Evolutionary conservation across 768 basidiomycete species (phyloP).

Genomic region (Pleurotus citrinopileatus): DNA sequence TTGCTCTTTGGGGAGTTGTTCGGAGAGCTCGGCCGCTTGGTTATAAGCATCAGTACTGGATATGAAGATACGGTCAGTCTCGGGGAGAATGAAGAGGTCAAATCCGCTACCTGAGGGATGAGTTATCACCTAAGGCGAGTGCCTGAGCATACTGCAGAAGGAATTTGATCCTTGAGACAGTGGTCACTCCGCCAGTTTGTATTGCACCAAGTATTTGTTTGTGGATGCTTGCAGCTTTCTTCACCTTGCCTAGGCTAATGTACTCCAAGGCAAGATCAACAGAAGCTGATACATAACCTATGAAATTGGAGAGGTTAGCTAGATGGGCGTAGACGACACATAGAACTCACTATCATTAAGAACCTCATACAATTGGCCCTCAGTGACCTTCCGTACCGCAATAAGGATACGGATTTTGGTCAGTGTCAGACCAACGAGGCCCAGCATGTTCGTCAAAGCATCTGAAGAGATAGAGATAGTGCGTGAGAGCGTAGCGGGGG

Average conservation of each 20-base stretch:
- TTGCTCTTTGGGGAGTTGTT: conserved; percentile 37
- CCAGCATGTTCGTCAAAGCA: conserved; percentile 58
- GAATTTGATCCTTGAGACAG: conserved; percentile 51
- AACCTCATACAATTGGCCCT: conserved; percentile 36
- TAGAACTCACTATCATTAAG: conserved; percentile 44
- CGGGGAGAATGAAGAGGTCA: background rate
- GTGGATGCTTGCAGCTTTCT: conserved; percentile 66
- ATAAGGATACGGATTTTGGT: conserved; percentile 68
- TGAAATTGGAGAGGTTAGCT: background rate
- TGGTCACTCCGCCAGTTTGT: conserved; percentile 41
- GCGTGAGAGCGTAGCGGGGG: background rate
- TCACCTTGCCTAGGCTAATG: conserved; percentile 68
- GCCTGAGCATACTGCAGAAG: conserved; percentile 66
- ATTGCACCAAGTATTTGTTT: conserved; percentile 48
- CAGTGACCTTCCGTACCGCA: conserved; percentile 57
- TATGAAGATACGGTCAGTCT: background rate
- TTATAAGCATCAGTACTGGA: conserved; percentile 50
- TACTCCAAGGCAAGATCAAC: conserved; percentile 80
- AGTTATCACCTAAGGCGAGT: conserved; percentile 57
- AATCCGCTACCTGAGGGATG: conserved; percentile 49
- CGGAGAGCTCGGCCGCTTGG: conserved; percentile 54
- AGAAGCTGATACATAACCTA: conserved; percentile 55
- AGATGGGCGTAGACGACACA: background rate
- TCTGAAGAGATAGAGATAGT: no score
- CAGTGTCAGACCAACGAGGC: conserved; percentile 64